A percentile compares a stretch with the other conserved stretches of the same genome.
Conservation (phyloP, 345 rosid genomes). For the Carallia brachiata region DNA sequence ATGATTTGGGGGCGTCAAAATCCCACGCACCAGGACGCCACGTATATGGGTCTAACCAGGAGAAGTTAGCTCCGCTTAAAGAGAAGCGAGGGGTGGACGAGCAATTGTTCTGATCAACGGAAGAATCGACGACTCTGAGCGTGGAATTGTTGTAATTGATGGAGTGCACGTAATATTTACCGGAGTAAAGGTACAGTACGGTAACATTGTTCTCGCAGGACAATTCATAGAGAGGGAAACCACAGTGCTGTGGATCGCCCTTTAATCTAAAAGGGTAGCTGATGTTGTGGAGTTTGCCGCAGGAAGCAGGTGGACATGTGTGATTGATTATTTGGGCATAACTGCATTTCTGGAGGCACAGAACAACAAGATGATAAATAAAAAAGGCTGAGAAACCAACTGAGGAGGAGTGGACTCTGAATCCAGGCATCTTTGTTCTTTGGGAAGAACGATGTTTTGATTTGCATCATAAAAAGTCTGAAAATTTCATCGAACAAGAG, state of each 20-base stretch:
- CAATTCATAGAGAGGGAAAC: constrained; percentile 5
- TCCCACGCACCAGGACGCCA: not conserved
- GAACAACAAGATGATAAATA: not conserved
- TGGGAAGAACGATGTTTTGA: too few species aligned
- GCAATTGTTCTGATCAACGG: not conserved
- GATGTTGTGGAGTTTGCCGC: constrained; percentile 27
- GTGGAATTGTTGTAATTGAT: constrained; percentile 20
- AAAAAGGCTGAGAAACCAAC: not conserved
- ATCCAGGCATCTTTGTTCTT: not conserved
- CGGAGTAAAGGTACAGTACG: constrained; percentile 5
- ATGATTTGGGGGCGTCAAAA: not conserved
- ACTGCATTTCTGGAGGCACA: not conserved
- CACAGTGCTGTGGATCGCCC: constrained; percentile 23
- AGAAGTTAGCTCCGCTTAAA: not conserved
- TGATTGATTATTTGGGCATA: not conserved
- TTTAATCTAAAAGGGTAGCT: constrained; percentile 29
- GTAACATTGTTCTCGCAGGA: constrained; percentile 27
- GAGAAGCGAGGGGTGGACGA: constrained; percentile 17
- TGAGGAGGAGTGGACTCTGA: not conserved
- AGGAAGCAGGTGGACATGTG: constrained; percentile 16
- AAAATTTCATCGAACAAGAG: too few species aligned
- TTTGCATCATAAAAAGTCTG: too few species aligned
- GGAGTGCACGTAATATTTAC: constrained; percentile 15
- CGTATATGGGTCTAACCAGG: not conserved
- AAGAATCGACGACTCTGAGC: constrained; percentile 12